phyloP scores from a whole-genome alignment of 148 eudicot genomes.

The Dysphania ambrosioides region DNA sequence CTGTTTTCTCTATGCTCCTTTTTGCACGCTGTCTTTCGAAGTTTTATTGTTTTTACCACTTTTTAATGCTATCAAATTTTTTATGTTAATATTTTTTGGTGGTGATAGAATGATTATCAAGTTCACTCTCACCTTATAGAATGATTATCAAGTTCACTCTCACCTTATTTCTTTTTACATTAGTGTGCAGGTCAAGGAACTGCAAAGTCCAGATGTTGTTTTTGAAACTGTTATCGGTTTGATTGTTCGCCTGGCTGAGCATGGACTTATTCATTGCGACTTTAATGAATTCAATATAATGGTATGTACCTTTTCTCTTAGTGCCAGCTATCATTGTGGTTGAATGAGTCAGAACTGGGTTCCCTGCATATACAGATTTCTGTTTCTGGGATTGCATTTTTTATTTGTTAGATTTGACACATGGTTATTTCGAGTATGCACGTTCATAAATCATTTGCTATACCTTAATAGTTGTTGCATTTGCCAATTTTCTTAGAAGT shows the following conservation, averaged over 20 bases:
- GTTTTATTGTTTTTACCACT: neutral
- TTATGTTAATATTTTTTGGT: neutral
- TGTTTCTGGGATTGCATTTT: neutral
- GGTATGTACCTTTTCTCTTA: constrained; percentile 35
- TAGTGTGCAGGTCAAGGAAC: constrained; percentile 92
- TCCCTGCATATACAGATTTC: neutral
- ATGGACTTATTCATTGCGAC: constrained; percentile 96
- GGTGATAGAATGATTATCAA: neutral
- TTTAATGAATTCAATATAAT: constrained; percentile 95
- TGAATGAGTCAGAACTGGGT: neutral
- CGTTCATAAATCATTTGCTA: neutral
- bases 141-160: constrained; percentile 6
- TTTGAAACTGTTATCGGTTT: constrained; percentile 69
- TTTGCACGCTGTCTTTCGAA: neutral
- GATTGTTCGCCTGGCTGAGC: constrained; percentile 86
- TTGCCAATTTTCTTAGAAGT: neutral
- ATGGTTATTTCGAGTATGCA: neutral
- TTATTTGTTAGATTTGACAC: neutral
- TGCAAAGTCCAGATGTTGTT: constrained; percentile 73
- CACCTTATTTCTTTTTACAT: neutral
- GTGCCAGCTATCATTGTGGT: neutral
- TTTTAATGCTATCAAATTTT: neutral
- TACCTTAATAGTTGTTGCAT: neutral
- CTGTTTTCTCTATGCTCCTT: neutral
- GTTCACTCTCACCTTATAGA: neutral